phyloP scores from a whole-genome alignment of 345 rosid genomes.

The Orychophragmus violaceus region DNA sequence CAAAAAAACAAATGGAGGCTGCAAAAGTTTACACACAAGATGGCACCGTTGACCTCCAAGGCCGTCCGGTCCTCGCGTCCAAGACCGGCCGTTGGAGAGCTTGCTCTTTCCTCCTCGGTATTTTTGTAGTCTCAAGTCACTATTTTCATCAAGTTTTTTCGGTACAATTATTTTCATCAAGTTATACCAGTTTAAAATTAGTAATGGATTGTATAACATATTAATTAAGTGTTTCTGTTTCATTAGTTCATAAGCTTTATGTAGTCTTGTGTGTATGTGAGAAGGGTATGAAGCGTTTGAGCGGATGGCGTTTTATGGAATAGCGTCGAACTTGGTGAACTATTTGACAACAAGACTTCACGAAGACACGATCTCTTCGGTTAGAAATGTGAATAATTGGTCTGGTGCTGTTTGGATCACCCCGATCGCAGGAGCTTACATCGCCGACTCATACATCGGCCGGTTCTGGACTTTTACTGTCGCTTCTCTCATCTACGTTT shows the following conservation, averaged over 20 bases:
- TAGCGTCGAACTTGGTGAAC: slow-evolving; percentile 76
- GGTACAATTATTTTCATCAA: background rate
- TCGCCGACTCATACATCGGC: slow-evolving; percentile 85
- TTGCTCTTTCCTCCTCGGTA: slow-evolving; percentile 84
- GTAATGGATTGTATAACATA: background rate
- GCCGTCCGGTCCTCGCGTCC: slow-evolving; percentile 61
- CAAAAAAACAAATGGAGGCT: slow-evolving; percentile 44
- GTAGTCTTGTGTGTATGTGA: background rate
- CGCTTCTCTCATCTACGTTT: slow-evolving; percentile 71
- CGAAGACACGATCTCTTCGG: slow-evolving; percentile 78
- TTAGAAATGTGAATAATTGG: slow-evolving; percentile 90
- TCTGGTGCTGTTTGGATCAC: slow-evolving; percentile 92
- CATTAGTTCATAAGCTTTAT: background rate
- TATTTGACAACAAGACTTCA: slow-evolving; percentile 76
- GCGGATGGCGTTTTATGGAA: slow-evolving; percentile 92
- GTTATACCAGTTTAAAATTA: background rate
- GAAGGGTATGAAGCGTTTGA: slow-evolving; percentile 90
- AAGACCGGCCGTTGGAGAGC: slow-evolving; percentile 87
- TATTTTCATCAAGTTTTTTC: background rate
- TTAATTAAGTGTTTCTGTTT: background rate
- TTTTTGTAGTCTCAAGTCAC: background rate
- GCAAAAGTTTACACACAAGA: slow-evolving; percentile 55
- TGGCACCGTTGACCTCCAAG: slow-evolving; percentile 76
- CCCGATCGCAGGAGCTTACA: slow-evolving; percentile 81
- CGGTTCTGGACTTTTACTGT: slow-evolving; percentile 94